Base-by-base conservation (phyloP, 148 eudicot genomes). In the Tetragonia tetragonoides region DNA sequence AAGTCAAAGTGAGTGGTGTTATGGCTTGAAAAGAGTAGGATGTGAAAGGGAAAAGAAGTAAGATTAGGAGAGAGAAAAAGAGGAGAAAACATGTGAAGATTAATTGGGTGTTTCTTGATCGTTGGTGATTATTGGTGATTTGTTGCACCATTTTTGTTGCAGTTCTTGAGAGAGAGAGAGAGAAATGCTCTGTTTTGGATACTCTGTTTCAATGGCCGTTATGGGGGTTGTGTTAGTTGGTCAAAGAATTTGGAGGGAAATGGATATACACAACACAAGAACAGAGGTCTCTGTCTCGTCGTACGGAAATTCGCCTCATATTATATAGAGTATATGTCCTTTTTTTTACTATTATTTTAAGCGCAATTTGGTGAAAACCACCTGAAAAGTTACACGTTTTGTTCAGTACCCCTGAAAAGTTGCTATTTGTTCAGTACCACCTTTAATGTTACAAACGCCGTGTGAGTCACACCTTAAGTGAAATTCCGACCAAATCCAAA, bases 21-120 rank as follows among this genome's bases (percentile, higher is more conserved):
- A 76, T 41, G 15, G 40, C 0, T 15, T 68, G 46, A 38, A 81
- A 41, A 28, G 80, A 17, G 65, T n/a, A 40, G 51, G 67, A 42
- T 7, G n/a, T 41, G n/a, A 81, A 17, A 72, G 84, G 60, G 74
- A 84, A 20, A n/a, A n/a, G n/a, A n/a, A n/a, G n/a, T n/a, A n/a
- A n/a, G n/a, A n/a, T n/a, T n/a, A n/a, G n/a, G 65, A 87, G 68
- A 65, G 85, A 54, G 54, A 84, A 71, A 15, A 87, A 38, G 59
- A 84, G 17, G 18, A 85, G 75, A 20, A 82, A 64, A 2, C 59
- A 34, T 54, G 79, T 66, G 79, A 84, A 69, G 51, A 75, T 82
- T 21, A 77, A 76, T 46, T 72, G 84, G 64, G 47, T 34, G 77
- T 46, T 77, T 56, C 47, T 72, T 28, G 83, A 63, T 64, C 73